Base-by-base conservation (phyloP, 2,329 filamentous ascomycete species). In the Talaromyces sp. region DNA sequence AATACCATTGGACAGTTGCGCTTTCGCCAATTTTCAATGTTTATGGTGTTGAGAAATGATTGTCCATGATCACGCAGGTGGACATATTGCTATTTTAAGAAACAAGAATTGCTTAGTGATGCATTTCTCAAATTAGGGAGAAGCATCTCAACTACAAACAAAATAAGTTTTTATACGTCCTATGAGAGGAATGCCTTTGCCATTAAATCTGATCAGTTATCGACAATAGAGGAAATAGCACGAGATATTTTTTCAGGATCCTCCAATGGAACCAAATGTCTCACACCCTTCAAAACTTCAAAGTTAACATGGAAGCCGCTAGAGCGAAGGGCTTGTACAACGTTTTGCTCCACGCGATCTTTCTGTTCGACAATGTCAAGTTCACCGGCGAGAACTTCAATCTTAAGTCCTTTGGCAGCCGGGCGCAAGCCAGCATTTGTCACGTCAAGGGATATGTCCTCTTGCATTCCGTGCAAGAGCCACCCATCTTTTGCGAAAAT, bases 401-500 rank as follows among this genome's bases (percentile, higher is more conserved):
- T 55, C 65, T 65, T 27, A 60, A 72, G 4, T 66, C 64, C 27
- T 27, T 27, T n/a, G 15, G 32, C 27, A 3, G 22, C 51, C 47
- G 49, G 13, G 2, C 15, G 27, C 2, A 65, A 36, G 10, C 30
- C 33, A 25, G 69, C 67, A 15, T 57, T 51, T 27, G 61, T 65
- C 11, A 67, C 64, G 10, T 60, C 42, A 4, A 63, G 59, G 1
- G 67, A 62, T 51, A 75, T 69, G 61, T 77, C 69, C 57, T 77
- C 73, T 30, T 59, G 64, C 71, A 75, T 74, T 5, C 65, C 71
- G 62, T 74, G 73, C 8, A 62, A 62, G 15, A 73, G 71, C 74
- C 75, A 77, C 0, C 74, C 74, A 25, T 60, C 65, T 49, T 69
- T 74, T 1, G 76, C 75, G 13, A 60, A 61, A 4, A 62, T 19